Evolutionary conservation across 2,329 filamentous ascomycete genomes (phyloP), one percentile per base, ranked within the genome.

Genomic region (Mollisiaceae sp.): DNA sequence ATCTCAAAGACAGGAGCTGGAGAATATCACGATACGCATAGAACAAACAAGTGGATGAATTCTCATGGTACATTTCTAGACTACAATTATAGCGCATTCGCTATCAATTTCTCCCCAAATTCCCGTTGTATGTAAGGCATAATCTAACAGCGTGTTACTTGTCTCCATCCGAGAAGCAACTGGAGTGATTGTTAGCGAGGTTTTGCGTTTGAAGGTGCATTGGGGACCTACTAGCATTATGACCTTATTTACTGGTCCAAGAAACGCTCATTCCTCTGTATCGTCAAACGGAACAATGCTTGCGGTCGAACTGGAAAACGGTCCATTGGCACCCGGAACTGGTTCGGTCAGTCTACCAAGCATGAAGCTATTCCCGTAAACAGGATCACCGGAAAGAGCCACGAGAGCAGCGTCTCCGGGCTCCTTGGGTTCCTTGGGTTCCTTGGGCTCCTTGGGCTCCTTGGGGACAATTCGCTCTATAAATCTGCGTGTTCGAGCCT

Each of bases 401-500:
- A 6, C 45, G 14, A n/a, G n/a, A 22, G 22, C 45, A n/a, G 45
- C 18, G 3, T 22, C 14, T 11, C n/a, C 11, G 1, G 24, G 45
- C n/a, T 50, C 45, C 6, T 50, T 24, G 18, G 24, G 11, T n/a
- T 8, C 24, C 20, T 50, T 24, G n/a, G 24, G 11, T 22, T 50
- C 27, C 39, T n/a, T n/a, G 1, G 24, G 45, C n/a, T 50, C 45
- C 6, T 50, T 24, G 18, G 24, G 11, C n/a, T 8, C 24, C 20
- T 50, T 24, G n/a, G 24, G 11, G n/a, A n/a, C n/a, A n/a, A n/a
- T 22, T 50, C 27, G n/a, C 39, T 57, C 15, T 18, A 66, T 38
- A 11, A 39, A 52, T 35, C 35, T 58, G 55, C 12, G 20, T 20
- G 24, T 24, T 12, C 67, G 62, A 35, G 55, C 43, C 55, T 71